A percentile compares a stretch with the other conserved stretches of the same genome.
Conservation (phyloP, 805 yeast genomes). For the Maudiozyma serrabonitensis region DNA sequence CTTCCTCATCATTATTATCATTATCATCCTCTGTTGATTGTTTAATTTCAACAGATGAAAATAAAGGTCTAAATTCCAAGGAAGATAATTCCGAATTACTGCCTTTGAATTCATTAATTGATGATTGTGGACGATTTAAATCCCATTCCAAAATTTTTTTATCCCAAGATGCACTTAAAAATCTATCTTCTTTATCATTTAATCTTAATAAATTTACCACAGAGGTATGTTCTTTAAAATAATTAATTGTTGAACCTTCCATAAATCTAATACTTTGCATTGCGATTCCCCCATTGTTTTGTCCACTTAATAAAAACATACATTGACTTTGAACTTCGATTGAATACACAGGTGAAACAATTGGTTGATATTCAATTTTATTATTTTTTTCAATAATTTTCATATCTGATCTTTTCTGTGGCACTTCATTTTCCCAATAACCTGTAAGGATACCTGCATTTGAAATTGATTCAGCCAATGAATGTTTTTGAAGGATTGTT, state of each 20-base stretch:
- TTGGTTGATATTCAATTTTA: slow-evolving; percentile 39
- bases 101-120: slow-evolving; percentile 39
- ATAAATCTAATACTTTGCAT: slow-evolving; percentile 72
- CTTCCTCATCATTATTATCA: slow-evolving; percentile 8
- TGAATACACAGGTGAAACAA: slow-evolving; percentile 77
- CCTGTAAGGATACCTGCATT: slow-evolving; percentile 76
- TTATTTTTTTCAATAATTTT: slow-evolving; percentile 19
- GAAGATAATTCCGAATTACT: slow-evolving; percentile 73
- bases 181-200: slow-evolving; percentile 49
- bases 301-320: slow-evolving; percentile 75
- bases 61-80: slow-evolving; percentile 56
- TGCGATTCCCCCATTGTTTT: slow-evolving; percentile 76
- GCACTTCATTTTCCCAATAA: slow-evolving; percentile 96
- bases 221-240: slow-evolving; percentile 54
- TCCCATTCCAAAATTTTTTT: slow-evolving; percentile 76
- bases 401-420: slow-evolving; percentile 40
- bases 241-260: slow-evolving; percentile 76
- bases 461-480: slow-evolving; percentile 73
- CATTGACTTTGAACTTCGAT: slow-evolving; percentile 77
- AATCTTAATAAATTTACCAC: slow-evolving; percentile 67
- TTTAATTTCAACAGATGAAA: slow-evolving; percentile 36
- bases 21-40: slow-evolving; percentile 28
- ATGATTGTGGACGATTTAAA: slow-evolving; percentile 52
- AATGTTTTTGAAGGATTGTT: slow-evolving; percentile 86
- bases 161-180: slow-evolving; percentile 90